Conservation (phyloP, 148 eudicot species). For the Agrostemma githago region DNA sequence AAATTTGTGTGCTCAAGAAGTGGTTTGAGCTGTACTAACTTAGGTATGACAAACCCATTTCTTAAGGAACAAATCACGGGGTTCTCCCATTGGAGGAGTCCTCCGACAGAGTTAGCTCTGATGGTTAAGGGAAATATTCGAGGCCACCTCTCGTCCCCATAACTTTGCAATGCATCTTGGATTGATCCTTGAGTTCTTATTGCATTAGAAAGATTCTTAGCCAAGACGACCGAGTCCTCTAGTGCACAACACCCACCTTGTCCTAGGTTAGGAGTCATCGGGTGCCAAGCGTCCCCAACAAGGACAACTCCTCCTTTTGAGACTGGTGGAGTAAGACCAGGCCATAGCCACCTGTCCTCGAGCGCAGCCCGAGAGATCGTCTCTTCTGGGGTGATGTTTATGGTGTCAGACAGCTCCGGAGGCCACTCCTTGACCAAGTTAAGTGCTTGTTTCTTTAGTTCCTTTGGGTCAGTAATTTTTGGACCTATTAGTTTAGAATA, state of each 20-base stretch:
- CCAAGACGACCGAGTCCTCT: constrained; percentile 71
- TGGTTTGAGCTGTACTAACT: constrained; percentile 52
- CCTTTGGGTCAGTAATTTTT: constrained; percentile 51
- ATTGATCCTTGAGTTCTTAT: constrained; percentile 37
- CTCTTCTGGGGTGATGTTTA: constrained; percentile 55
- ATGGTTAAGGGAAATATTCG: constrained; percentile 58
- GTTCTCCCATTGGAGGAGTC: constrained; percentile 66
- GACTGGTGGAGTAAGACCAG: constrained; percentile 60
- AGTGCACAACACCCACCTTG: constrained; percentile 95
- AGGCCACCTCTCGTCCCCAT: constrained; percentile 64
- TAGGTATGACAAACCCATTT: constrained; percentile 55
- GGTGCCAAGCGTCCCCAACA: constrained; percentile 98
- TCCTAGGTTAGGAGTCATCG: constrained; percentile 97
- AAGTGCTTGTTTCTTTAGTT: constrained; percentile 52
- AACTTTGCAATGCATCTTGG: constrained; percentile 60
- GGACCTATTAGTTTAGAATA: constrained; percentile 47
- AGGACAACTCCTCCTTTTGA: constrained; percentile 63
- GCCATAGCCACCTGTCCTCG: constrained; percentile 90
- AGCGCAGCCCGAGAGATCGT: constrained; percentile 51
- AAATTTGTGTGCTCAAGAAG: constrained; percentile 66
- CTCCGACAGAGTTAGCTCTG: constrained; percentile 68
- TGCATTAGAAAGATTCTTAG: constrained; percentile 48
- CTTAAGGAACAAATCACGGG: constrained; percentile 51
- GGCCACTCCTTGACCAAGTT: constrained; percentile 50
- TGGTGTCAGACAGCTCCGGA: constrained; percentile 45